These are phyloP conservation scores for Cornus florida DNA, from an alignment of 148 eudicot species.

Conservation along the genomic window DNA sequence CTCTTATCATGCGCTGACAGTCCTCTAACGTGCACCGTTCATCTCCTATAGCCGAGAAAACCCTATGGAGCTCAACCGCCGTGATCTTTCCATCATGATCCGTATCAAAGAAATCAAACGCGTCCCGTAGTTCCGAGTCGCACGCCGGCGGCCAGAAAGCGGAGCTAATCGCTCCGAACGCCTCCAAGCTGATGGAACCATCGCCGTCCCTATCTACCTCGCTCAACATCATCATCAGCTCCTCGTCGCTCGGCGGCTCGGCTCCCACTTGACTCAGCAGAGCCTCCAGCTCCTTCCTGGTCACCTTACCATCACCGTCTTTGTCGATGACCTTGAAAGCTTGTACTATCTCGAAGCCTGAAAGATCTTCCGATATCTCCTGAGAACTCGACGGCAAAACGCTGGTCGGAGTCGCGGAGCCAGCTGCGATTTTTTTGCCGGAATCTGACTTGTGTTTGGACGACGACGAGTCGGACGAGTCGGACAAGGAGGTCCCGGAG, in stretches of 20 bases:
- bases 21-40: constrained; percentile 72
- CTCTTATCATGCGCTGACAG: constrained; percentile 65
- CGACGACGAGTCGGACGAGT: constrained; percentile 24
- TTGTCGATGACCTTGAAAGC: constrained; percentile 64
- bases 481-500: constrained; percentile 30
- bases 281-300: constrained; percentile 37
- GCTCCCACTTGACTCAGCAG: constrained; percentile 46
- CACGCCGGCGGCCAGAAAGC: constrained; percentile 52
- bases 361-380: background rate
- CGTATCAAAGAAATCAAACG: constrained; percentile 66
- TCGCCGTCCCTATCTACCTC: constrained; percentile 71
- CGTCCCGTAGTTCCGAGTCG: constrained; percentile 52
- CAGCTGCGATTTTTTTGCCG: constrained; percentile 6
- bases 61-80: constrained; percentile 65
- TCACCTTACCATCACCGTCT: constrained; percentile 67
- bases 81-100: constrained; percentile 75
- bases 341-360: constrained; percentile 32
- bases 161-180: constrained; percentile 52
- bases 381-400: constrained; percentile 19
- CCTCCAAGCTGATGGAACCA: constrained; percentile 64
- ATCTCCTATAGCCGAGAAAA: constrained; percentile 54
- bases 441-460: background rate
- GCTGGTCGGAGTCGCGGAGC: constrained; percentile 31
- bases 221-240: constrained; percentile 43
- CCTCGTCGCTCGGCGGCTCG: constrained; percentile 46